Conservation (phyloP, 805 yeast genomes). For the Ogataea kodamae region DNA sequence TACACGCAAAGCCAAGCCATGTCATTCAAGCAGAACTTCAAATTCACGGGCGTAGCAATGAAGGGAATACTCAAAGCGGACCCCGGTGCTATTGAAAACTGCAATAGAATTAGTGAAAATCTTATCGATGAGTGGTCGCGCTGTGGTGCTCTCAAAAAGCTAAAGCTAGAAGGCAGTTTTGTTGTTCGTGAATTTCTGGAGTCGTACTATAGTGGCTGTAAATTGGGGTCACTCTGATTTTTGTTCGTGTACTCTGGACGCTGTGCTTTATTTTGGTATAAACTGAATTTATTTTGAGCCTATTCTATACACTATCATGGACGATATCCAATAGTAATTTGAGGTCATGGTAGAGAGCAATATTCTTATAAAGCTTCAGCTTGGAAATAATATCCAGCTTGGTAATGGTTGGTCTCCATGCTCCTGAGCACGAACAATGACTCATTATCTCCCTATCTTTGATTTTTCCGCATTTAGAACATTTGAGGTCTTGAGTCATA, state of each 20-base stretch:
- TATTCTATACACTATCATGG: slow-evolving; percentile 24
- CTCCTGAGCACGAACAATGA: slow-evolving; percentile 86
- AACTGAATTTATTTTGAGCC: no score
- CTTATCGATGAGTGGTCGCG: slow-evolving; percentile 17
- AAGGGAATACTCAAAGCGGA: slow-evolving; percentile 20
- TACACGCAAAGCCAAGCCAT: slow-evolving; percentile 7
- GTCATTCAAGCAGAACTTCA: slow-evolving; percentile 12
- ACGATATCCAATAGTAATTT: slow-evolving; percentile 44
- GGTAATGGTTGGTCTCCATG: slow-evolving; percentile 61
- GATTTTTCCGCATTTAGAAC: slow-evolving; percentile 70
- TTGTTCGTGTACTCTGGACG: no score
- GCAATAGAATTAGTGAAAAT: slow-evolving; percentile 19
- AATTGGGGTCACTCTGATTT: slow-evolving; percentile 6
- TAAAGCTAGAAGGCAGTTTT: slow-evolving; percentile 1
- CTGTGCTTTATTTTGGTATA: no score
- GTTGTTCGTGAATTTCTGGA: slow-evolving; percentile 14
- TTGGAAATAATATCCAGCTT: slow-evolving; percentile 42
- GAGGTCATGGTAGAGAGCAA: slow-evolving; percentile 59
- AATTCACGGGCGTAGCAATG: slow-evolving; percentile 14
- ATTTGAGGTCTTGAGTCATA: slow-evolving; percentile 75
- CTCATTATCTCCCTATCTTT: slow-evolving; percentile 65
- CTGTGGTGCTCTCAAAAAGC: slow-evolving; percentile 9
- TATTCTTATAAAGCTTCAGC: slow-evolving; percentile 49
- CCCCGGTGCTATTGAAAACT: slow-evolving; percentile 12
- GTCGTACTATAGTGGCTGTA: slow-evolving; percentile 20